Conservation (phyloP, 352 stramenopile genomes). For the Phytophthora sojae region DNA sequence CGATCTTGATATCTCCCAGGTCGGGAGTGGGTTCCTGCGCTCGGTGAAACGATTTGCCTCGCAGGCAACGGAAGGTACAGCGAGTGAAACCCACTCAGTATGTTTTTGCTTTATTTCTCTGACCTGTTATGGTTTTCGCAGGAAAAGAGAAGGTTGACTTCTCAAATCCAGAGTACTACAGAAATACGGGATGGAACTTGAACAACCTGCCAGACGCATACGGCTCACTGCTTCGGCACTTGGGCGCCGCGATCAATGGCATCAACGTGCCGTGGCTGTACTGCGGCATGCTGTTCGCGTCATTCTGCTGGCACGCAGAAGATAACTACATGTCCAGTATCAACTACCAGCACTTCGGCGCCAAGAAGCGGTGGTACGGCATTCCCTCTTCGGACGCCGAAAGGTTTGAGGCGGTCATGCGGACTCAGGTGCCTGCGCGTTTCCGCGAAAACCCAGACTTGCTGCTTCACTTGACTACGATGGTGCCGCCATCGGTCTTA, state of each 20-base stretch:
- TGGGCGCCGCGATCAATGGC: conserved; percentile 95
- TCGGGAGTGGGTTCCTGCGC: conserved; percentile 86
- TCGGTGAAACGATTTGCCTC: conserved; percentile 44
- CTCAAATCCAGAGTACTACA: conserved; percentile 72
- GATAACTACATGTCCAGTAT: conserved; percentile 99
- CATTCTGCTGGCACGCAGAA: conserved; percentile 99
- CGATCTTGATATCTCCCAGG: conserved; percentile 82
- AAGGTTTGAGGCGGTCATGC: conserved; percentile 63
- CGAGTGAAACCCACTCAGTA: not conserved
- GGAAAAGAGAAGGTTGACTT: conserved; percentile 65
- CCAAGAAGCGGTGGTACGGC: conserved; percentile 97
- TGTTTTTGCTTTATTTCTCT: not conserved
- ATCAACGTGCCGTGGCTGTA: conserved; percentile 99
- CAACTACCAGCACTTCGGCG: conserved; percentile 98
- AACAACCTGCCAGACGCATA: conserved; percentile 97
- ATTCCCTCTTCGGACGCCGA: conserved; percentile 64
- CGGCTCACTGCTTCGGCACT: conserved; percentile 93
- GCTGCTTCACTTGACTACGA: conserved; percentile 79
- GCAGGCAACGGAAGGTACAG: conserved; percentile 39
- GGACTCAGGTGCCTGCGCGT: conserved; percentile 61
- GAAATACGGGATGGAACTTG: conserved; percentile 95
- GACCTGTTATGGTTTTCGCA: not conserved
- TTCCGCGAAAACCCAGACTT: conserved; percentile 72
- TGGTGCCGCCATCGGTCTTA: conserved; percentile 68
- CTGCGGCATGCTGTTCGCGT: conserved; percentile 97